Evolutionary conservation across 108 stramenopile species (phyloP).

Genomic region (Cyclotella atomus): DNA sequence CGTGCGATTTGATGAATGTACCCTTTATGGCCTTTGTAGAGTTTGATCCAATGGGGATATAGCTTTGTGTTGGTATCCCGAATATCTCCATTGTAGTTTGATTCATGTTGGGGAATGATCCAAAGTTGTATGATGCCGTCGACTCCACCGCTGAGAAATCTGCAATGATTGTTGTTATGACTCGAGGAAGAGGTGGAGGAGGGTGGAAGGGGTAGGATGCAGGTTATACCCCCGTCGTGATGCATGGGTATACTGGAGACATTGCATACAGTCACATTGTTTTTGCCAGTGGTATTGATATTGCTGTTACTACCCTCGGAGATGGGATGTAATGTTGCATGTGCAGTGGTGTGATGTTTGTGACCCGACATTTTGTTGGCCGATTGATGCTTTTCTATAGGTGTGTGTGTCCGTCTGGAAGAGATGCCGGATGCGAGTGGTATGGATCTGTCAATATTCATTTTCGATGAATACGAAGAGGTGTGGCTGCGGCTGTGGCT

Average conservation of each 20-base stretch:
- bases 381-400: not conserved
- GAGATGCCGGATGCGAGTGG: slow-evolving; percentile 15
- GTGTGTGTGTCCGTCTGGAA: not conserved
- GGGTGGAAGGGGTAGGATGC: slow-evolving; percentile 17
- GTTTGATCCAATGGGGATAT: slow-evolving; percentile 13
- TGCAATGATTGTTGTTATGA: slow-evolving; percentile 35
- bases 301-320: not conserved
- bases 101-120: slow-evolving; percentile 7
- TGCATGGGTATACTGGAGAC: slow-evolving; percentile 27
- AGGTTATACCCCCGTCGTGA: slow-evolving; percentile 37
- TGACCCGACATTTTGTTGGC: slow-evolving; percentile 3
- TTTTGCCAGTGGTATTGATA: not conserved
- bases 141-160: slow-evolving; percentile 34
- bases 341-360: not conserved
- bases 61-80: not conserved
- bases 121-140: slow-evolving; percentile 45
- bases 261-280: not conserved
- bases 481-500: no score
- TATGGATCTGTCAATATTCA: not conserved
- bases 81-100: no score
- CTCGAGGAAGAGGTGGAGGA: no score
- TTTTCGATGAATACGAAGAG: no score
- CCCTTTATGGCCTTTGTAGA: slow-evolving; percentile 23
- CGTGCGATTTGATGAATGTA: slow-evolving; percentile 20
- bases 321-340: not conserved